Evolutionary conservation across 306 rosid species (phyloP).

Genomic region (Dalbergia cochinchinensis): DNA sequence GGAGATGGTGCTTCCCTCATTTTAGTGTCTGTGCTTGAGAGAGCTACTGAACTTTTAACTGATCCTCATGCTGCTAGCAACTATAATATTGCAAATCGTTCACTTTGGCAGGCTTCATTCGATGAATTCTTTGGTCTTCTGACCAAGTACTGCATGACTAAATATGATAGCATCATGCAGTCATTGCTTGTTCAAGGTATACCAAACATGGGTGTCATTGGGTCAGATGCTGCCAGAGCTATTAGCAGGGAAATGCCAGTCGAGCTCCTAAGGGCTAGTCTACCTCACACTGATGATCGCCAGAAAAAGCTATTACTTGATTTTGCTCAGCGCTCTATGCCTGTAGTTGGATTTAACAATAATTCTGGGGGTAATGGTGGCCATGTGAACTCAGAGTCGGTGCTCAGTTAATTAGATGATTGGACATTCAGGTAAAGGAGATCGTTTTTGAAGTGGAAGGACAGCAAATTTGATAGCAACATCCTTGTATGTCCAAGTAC

Average conservation of each 20-base stretch:
- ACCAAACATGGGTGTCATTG: slow-evolving; percentile 60
- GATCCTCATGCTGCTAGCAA: slow-evolving; percentile 81
- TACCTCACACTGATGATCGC: slow-evolving; percentile 88
- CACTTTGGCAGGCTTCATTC: slow-evolving; percentile 97
- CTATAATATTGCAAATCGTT: slow-evolving; percentile 69
- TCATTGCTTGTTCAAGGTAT: slow-evolving; percentile 65
- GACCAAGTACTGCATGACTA: slow-evolving; percentile 81
- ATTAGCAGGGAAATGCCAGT: slow-evolving; percentile 93
- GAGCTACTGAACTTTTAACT: slow-evolving; percentile 89
- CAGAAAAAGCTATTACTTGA: slow-evolving; percentile 77
- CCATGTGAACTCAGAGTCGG: slow-evolving; percentile 69
- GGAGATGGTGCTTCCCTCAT: slow-evolving; percentile 94
- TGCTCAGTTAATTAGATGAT: slow-evolving; percentile 54
- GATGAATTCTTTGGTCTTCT: slow-evolving; percentile 82
- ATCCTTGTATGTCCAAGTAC: slow-evolving; percentile 34
- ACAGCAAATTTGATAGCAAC: slow-evolving; percentile 35
- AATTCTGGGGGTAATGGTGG: slow-evolving; percentile 61
- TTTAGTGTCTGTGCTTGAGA: slow-evolving; percentile 85
- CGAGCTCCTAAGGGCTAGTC: slow-evolving; percentile 91
- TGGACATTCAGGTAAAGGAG: slow-evolving; percentile 37
- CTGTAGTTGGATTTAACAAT: slow-evolving; percentile 66
- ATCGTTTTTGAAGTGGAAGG: slow-evolving; percentile 34
- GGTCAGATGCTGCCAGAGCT: slow-evolving; percentile 74
- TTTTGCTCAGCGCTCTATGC: slow-evolving; percentile 88
- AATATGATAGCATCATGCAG: slow-evolving; percentile 80